Evolutionary conservation across 768 basidiomycete genomes (phyloP).

Genomic region (Xanthoconium stramineum): DNA sequence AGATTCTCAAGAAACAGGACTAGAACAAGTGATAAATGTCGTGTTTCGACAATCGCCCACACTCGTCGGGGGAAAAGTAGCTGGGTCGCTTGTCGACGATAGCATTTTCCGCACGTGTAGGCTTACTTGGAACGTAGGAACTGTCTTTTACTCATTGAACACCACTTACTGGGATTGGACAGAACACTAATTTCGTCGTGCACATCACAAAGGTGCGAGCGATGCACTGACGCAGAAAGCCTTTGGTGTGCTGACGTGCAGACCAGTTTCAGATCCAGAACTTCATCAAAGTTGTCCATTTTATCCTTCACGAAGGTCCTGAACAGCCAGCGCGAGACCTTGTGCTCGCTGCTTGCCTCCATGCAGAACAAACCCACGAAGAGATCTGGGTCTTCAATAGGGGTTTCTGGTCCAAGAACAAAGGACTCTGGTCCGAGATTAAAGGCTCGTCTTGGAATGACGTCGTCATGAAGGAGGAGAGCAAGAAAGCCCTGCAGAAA

Average conservation of each 20-base stretch:
- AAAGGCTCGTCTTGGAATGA: conserved; percentile 72
- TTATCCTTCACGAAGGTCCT: conserved; percentile 59
- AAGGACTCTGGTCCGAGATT: conserved; percentile 55
- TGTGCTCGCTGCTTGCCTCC: conserved; percentile 51
- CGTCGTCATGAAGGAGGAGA: conserved; percentile 65
- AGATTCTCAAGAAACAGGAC: conserved; percentile 43
- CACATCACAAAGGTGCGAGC: conserved; percentile 47
- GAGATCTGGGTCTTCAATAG: conserved; percentile 80
- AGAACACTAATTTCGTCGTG: conserved; percentile 58
- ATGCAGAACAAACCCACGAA: conserved; percentile 51
- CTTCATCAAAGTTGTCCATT: conserved; percentile 33
- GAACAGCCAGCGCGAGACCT: conserved; percentile 51
- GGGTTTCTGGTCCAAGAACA: conserved; percentile 65
- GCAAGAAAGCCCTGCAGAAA: conserved; percentile 65
- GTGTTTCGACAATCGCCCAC: conserved; percentile 49
- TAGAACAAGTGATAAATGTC: conserved; percentile 47
- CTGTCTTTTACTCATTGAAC: not conserved
- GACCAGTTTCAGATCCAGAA: conserved; percentile 30
- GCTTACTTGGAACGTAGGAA: conserved; percentile 56
- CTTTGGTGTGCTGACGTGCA: not conserved
- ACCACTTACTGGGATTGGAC: conserved; percentile 3
- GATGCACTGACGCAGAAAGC: not conserved
- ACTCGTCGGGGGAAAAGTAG: conserved; percentile 33
- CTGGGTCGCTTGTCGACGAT: conserved; percentile 52
- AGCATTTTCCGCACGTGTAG: conserved; percentile 55